A percentile compares a stretch with the other conserved stretches of the same genome.
Evolutionary conservation across 1,284 basidiomycete genomes (phyloP).

Genomic region (Leucoagaricus sp.): DNA sequence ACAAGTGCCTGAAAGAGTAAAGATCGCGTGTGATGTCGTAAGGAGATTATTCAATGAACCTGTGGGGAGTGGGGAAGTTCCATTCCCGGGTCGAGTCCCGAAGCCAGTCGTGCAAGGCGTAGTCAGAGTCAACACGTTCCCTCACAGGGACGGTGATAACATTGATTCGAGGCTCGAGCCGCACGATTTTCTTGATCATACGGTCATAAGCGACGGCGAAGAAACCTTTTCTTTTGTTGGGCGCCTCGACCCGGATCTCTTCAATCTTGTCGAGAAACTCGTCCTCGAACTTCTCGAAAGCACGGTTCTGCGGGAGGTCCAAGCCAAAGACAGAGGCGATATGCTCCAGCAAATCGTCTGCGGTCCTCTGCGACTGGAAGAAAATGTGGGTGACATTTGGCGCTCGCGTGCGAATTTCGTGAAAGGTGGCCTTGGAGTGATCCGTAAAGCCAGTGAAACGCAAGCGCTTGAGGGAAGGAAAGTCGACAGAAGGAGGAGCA

Average conservation of each 20-base stretch:
- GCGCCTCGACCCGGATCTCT: constrained; percentile 6
- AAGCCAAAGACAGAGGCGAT: constrained; percentile 5
- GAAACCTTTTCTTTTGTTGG: constrained; percentile 7
- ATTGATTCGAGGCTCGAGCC: constrained; percentile 4
- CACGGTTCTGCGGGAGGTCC: background rate
- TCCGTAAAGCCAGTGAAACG: constrained; percentile 24
- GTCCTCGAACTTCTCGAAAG: background rate
- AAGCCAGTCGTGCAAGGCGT: constrained; percentile 9
- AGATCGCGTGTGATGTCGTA: background rate
- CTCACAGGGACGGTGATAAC: background rate
- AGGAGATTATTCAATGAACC: background rate
- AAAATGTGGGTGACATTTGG: constrained; percentile 22
- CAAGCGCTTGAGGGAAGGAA: constrained; percentile 23
- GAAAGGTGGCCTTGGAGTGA: constrained; percentile 23
- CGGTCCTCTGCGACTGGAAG: constrained; percentile 15
- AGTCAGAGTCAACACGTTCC: constrained; percentile 7
- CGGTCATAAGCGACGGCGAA: background rate
- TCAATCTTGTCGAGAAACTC: constrained; percentile 12
- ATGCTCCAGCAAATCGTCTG: background rate
- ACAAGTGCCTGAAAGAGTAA: background rate
- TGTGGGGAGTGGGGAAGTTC: constrained; percentile 6
- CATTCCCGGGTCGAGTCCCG: constrained; percentile 10
- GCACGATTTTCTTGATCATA: constrained; percentile 6
- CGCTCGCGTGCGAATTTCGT: constrained; percentile 22
- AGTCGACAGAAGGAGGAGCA: constrained; percentile 10